Conservation (phyloP, 1,284 basidiomycete species). For the Inonotus obliquus region DNA sequence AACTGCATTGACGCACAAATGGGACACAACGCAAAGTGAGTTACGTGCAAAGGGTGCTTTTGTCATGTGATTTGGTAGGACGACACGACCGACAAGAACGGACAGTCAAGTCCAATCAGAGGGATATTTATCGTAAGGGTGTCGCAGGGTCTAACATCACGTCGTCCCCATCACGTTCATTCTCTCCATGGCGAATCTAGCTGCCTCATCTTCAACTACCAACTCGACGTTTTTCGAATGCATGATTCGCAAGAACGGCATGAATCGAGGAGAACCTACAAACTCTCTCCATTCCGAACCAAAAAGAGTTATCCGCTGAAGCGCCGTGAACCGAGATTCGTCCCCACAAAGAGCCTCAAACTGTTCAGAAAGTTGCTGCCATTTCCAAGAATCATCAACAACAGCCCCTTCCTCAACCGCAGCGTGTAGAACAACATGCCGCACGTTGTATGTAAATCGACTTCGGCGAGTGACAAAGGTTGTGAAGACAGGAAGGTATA, state of each 20-base stretch:
- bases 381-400: neutral
- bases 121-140: neutral
- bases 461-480: neutral
- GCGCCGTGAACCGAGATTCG: neutral
- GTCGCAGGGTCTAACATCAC: neutral
- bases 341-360: slow-evolving; percentile 1
- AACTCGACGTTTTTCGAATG: neutral
- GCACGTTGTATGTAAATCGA: neutral
- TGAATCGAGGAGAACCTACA: neutral
- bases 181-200: neutral
- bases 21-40: too few species aligned
- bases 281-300: neutral
- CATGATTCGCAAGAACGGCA: neutral
- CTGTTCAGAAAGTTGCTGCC: neutral
- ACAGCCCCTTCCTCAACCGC: neutral
- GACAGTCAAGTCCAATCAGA: too few species aligned
- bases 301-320: neutral
- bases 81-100: too few species aligned
- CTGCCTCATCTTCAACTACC: neutral
- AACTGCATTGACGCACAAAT: neutral
- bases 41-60: too few species aligned
- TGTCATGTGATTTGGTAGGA: too few species aligned
- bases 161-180: neutral
- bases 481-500: slow-evolving; percentile 8
- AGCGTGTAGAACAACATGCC: neutral